Conservation (phyloP, 176 grass and related monocot species). For the Leersia perrieri region DNA sequence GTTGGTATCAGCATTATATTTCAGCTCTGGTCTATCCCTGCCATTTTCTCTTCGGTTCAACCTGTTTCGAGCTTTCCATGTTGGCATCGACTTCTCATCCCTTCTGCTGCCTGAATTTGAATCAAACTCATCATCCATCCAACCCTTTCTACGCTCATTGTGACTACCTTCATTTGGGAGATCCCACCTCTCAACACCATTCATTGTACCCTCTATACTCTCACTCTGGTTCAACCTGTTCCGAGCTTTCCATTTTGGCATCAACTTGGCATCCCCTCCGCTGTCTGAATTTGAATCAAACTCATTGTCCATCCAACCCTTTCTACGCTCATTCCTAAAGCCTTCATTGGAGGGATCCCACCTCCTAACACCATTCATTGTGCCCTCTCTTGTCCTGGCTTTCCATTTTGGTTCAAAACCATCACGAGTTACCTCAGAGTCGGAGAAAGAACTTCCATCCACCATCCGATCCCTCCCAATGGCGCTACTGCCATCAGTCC, state of each 20-base stretch:
- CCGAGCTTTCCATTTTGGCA: conserved; percentile 9
- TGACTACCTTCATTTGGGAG: background rate
- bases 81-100: background rate
- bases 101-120: background rate
- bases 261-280: background rate
- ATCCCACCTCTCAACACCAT: background rate
- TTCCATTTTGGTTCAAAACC: conserved; percentile 19
- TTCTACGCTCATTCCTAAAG: background rate
- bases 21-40: background rate
- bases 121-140: background rate
- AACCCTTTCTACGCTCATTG: background rate
- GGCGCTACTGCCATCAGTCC: background rate
- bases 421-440: background rate
- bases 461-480: background rate
- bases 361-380: background rate
- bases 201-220: background rate
- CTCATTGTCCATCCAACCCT: background rate
- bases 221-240: no score
- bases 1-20: background rate
- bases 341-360: background rate
- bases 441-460: conserved; percentile 1
- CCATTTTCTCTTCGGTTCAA: background rate
- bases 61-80: conserved; percentile 5
- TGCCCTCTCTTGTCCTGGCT: conserved; percentile 1
- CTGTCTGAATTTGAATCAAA: background rate